phyloP scores from a whole-genome alignment of 2,329 filamentous ascomycete species.

The Penicillium sp. region DNA sequence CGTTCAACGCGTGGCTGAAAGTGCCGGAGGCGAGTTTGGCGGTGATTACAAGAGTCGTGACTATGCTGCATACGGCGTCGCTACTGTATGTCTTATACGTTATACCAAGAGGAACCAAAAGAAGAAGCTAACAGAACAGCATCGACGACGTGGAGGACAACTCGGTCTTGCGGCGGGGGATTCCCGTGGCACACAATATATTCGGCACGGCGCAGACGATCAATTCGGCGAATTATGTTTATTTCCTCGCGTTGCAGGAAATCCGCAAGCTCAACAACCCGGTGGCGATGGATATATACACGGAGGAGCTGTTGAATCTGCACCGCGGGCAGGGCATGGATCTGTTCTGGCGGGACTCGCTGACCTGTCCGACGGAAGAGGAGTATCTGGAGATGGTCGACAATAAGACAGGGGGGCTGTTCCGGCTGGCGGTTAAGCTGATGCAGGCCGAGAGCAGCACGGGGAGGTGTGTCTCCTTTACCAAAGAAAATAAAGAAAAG shows the following conservation, averaged over 20 bases:
- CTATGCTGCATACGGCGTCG: slow-evolving; percentile 45
- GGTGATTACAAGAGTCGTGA: slow-evolving; percentile 42
- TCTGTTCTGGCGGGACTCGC: slow-evolving; percentile 46
- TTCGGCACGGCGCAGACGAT: slow-evolving; percentile 51
- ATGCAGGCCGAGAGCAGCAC: slow-evolving; percentile 42
- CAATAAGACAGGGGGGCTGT: slow-evolving; percentile 48
- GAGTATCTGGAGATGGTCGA: slow-evolving; percentile 49
- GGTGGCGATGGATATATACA: slow-evolving; percentile 41
- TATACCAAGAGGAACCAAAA: too few relatives aligned
- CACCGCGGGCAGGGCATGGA: slow-evolving; percentile 48
- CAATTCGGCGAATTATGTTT: slow-evolving; percentile 50
- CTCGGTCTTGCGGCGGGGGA: slow-evolving; percentile 46
- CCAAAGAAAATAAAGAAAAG: background rate
- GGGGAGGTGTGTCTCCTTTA: slow-evolving; percentile 20
- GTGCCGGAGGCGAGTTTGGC: slow-evolving; percentile 38
- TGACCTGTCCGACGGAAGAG: slow-evolving; percentile 43
- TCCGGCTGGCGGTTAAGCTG: slow-evolving; percentile 42
- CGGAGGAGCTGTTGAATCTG: slow-evolving; percentile 44
- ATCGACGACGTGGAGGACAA: slow-evolving; percentile 51
- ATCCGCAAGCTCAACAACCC: slow-evolving; percentile 38
- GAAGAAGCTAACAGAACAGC: slow-evolving; percentile 18
- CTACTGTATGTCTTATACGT: slow-evolving; percentile 31
- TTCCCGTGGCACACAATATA: slow-evolving; percentile 47
- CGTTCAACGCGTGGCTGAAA: slow-evolving; percentile 43
- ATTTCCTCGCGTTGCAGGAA: slow-evolving; percentile 43